Percentiles rank a stretch among this genome's conserved stretches.
phyloP scores from a whole-genome alignment of 495 filamentous ascomycete genomes.

The Staphylotrichum longicolle region DNA sequence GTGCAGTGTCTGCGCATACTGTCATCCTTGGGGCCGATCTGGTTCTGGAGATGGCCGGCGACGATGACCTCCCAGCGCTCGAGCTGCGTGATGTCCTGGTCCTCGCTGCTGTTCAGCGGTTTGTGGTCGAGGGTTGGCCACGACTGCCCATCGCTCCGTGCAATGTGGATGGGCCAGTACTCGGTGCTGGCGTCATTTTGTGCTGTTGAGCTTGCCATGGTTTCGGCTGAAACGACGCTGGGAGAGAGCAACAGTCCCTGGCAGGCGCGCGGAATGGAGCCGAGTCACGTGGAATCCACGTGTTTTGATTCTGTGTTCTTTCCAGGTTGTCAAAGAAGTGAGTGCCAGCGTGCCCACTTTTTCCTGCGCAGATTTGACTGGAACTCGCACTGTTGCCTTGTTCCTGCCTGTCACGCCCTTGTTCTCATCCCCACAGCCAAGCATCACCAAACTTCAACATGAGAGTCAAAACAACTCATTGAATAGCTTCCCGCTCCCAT shows the following conservation, averaged over 20 bases:
- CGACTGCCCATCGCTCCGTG: conserved; percentile 33
- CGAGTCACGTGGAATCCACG: conserved; percentile 6
- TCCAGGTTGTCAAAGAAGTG: too few relatives aligned
- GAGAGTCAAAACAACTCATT: too few relatives aligned
- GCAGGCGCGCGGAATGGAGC: too few relatives aligned
- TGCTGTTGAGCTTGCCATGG: conserved; percentile 17
- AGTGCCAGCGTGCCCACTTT: too few relatives aligned
- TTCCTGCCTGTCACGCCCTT: not conserved
- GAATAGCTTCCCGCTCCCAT: too few relatives aligned
- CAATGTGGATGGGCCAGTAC: conserved; percentile 31
- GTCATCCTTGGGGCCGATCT: conserved; percentile 28
- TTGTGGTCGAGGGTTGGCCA: conserved; percentile 29
- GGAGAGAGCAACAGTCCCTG: not conserved
- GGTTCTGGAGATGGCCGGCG: conserved; percentile 30
- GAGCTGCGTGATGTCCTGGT: conserved; percentile 31
- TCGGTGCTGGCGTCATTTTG: conserved; percentile 19
- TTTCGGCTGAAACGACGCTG: not conserved
- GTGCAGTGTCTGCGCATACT: conserved; percentile 17
- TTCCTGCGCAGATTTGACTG: too few relatives aligned
- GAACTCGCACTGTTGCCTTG: not conserved
- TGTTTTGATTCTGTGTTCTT: not conserved
- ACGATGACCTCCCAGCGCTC: conserved; percentile 38
- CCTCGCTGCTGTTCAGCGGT: conserved; percentile 24
- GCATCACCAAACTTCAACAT: too few relatives aligned
- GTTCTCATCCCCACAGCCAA: not conserved